A percentile compares a stretch with the other conserved stretches of the same genome.
Evolutionary conservation across 495 filamentous ascomycete species (phyloP).

Genomic region (Saxophila tyrrhenica): DNA sequence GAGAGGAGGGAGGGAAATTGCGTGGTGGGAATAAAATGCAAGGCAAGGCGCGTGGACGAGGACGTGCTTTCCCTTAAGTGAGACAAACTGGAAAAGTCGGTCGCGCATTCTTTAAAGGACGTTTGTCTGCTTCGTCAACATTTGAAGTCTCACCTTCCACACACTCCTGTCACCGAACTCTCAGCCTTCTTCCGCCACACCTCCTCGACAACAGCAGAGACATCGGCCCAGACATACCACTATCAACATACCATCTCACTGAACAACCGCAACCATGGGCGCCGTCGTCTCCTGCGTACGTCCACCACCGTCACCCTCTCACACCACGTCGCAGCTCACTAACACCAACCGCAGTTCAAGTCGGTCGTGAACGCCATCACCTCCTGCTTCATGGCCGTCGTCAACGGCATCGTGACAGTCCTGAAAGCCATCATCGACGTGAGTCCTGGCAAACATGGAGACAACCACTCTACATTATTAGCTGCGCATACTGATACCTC

Average conservation of each 20-base stretch:
- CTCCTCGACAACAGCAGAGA: background rate
- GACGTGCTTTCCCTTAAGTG: too few species aligned
- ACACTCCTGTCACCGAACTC: too few species aligned
- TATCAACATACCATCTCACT: background rate
- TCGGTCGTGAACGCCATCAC: slow-evolving; percentile 74
- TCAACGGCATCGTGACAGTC: slow-evolving; percentile 40
- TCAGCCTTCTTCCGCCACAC: background rate
- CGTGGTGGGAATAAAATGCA: too few species aligned
- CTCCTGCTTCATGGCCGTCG: slow-evolving; percentile 61
- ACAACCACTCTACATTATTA: background rate
- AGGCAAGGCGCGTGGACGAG: too few species aligned
- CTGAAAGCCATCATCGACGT: slow-evolving; percentile 15
- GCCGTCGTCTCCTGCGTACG: slow-evolving; percentile 92
- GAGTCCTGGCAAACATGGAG: background rate
- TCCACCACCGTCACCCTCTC: slow-evolving; percentile 2
- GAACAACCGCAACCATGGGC: slow-evolving; percentile 59
- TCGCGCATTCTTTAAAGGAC: too few species aligned
- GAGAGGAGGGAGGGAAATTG: too few species aligned
- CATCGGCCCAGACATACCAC: background rate
- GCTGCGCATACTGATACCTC: background rate
- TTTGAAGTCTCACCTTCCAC: too few species aligned
- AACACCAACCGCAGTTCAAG: slow-evolving; percentile 55
- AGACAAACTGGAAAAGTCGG: too few species aligned
- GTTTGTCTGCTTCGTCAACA: background rate
- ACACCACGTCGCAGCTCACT: background rate